A percentile compares a stretch with the other conserved stretches of the same genome.
Conservation (phyloP, 2,329 filamentous ascomycete species). For the Phyllosticta capitalensis region DNA sequence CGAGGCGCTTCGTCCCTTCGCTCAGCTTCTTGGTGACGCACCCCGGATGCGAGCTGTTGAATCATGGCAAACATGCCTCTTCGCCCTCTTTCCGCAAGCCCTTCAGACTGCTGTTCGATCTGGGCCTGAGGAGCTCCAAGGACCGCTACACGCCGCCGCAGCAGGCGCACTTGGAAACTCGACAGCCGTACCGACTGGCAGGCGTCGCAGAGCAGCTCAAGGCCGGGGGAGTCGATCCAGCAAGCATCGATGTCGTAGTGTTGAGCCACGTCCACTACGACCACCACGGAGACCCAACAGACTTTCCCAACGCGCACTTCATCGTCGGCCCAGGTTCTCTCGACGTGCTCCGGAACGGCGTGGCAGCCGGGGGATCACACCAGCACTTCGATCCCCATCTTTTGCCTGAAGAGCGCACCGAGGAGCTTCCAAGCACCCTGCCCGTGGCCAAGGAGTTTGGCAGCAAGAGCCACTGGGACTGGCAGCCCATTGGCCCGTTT, state of each 20-base stretch:
- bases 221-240: slow-evolving; percentile 24
- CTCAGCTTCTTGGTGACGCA: slow-evolving; percentile 46
- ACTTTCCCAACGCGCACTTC: slow-evolving; percentile 30
- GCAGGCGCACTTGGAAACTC: slow-evolving; percentile 36
- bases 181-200: slow-evolving; percentile 35
- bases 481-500: slow-evolving; percentile 37
- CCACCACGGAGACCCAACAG: slow-evolving; percentile 32
- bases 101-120: slow-evolving; percentile 42
- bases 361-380: slow-evolving; percentile 13
- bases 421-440: slow-evolving; percentile 30
- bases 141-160: slow-evolving; percentile 35
- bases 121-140: slow-evolving; percentile 41
- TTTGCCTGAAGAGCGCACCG: slow-evolving; percentile 31
- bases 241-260: slow-evolving; percentile 34
- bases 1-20: slow-evolving; percentile 42
- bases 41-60: slow-evolving; percentile 20
- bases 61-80: not conserved
- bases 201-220: slow-evolving; percentile 29
- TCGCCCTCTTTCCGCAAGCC: slow-evolving; percentile 13
- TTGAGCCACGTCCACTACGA: slow-evolving; percentile 34
- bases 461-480: slow-evolving; percentile 18
- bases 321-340: slow-evolving; percentile 29
- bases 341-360: slow-evolving; percentile 20
- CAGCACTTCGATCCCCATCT: slow-evolving; percentile 36
- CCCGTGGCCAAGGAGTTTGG: not conserved